phyloP scores from a whole-genome alignment of 495 filamentous ascomycete species.

The Pseudoneurospora amorphoporcata region DNA sequence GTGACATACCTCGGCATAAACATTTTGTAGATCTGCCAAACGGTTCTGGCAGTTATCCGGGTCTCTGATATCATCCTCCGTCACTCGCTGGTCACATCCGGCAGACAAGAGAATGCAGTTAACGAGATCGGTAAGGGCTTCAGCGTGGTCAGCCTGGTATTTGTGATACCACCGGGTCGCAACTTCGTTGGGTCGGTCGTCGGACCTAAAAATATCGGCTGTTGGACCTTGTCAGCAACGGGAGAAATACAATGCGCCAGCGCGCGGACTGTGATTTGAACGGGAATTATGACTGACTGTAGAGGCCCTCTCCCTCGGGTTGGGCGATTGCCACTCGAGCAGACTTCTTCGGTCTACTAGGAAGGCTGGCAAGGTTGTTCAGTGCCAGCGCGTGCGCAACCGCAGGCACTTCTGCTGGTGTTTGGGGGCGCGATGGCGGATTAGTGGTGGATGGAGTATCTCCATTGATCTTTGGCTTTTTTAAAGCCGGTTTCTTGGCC shows the following conservation, averaged over 20 bases:
- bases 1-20: slow-evolving; percentile 54
- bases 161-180: slow-evolving; percentile 67
- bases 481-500: slow-evolving; percentile 51
- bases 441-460: slow-evolving; percentile 34
- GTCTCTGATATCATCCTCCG: slow-evolving; percentile 70
- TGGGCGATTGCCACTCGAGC: slow-evolving; percentile 37
- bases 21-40: slow-evolving; percentile 68
- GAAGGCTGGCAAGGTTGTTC: slow-evolving; percentile 41
- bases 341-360: slow-evolving; percentile 52
- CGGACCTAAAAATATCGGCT: slow-evolving; percentile 77
- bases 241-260: not conserved
- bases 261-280: not conserved
- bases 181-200: slow-evolving; percentile 58
- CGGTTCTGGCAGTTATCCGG: slow-evolving; percentile 63
- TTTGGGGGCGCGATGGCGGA: not conserved
- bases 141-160: slow-evolving; percentile 57
- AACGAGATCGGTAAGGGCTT: slow-evolving; percentile 69
- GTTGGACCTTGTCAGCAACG: slow-evolving; percentile 16
- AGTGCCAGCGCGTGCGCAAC: not conserved
- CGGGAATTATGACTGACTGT: slow-evolving; percentile 43
- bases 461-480: slow-evolving; percentile 68
- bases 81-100: slow-evolving; percentile 66
- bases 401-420: not conserved
- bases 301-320: slow-evolving; percentile 57
- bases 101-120: slow-evolving; percentile 80